Percentiles rank a stretch among this genome's conserved stretches.
Conservation (phyloP, 2,329 filamentous ascomycete genomes). For the Cladosporium cucumerinum region DNA sequence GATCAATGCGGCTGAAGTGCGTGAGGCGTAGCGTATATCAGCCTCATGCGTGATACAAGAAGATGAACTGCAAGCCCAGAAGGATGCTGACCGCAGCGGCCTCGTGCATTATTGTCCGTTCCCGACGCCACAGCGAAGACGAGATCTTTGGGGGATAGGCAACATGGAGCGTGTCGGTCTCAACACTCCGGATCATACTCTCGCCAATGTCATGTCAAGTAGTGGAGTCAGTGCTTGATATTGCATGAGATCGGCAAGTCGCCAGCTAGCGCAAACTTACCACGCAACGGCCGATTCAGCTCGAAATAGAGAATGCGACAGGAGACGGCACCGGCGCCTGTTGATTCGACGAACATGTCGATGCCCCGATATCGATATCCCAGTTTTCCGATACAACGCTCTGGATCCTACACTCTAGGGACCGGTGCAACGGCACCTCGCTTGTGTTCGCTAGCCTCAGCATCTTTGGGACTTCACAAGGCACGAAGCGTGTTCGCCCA, state of each 20-base stretch:
- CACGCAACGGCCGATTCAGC: slow-evolving; percentile 2
- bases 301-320: slow-evolving; percentile 3
- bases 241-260: slow-evolving; percentile 13
- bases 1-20: background rate
- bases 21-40: background rate
- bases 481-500: background rate
- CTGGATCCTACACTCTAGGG: background rate
- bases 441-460: background rate
- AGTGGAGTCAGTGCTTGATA: slow-evolving; percentile 11
- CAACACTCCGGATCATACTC: slow-evolving; percentile 7
- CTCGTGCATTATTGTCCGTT: slow-evolving; percentile 6
- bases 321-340: background rate
- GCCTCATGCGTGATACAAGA: background rate
- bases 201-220: background rate
- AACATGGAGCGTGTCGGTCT: background rate
- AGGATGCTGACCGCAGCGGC: slow-evolving; percentile 1
- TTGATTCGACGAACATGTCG: background rate
- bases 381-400: background rate
- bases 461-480: background rate
- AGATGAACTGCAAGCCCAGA: background rate
- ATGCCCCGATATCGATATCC: slow-evolving; percentile 2
- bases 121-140: background rate
- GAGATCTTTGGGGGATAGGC: background rate
- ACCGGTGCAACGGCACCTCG: background rate
- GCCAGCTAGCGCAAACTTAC: slow-evolving; percentile 4